Percentiles rank a stretch among this genome's conserved stretches.
phyloP scores from a whole-genome alignment of 2,329 filamentous ascomycete genomes.

The Cryphonectria naterciae region DNA sequence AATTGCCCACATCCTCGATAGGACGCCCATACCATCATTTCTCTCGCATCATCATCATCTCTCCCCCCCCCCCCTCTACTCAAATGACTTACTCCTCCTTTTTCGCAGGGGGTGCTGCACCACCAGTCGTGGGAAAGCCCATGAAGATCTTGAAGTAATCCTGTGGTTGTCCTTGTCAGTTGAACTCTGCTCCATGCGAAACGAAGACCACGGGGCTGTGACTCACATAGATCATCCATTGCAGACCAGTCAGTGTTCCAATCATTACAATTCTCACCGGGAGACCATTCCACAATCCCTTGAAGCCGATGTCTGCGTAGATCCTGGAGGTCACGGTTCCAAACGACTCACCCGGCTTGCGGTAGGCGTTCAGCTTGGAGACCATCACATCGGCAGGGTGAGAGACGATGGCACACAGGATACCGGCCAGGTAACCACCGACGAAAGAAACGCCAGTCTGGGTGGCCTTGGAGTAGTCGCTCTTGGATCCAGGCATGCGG shows the following conservation, averaged over 20 bases:
- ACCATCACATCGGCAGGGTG: slow-evolving; percentile 89
- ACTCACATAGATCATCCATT: slow-evolving; percentile 89
- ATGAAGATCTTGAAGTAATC: slow-evolving; percentile 91
- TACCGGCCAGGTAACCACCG: slow-evolving; percentile 84
- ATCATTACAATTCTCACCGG: slow-evolving; percentile 90
- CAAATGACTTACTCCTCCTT: slow-evolving; percentile 40
- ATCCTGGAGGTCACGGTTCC: slow-evolving; percentile 77
- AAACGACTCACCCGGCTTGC: slow-evolving; percentile 76
- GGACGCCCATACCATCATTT: not conserved
- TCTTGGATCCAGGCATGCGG: slow-evolving; percentile 74
- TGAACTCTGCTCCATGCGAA: not conserved
- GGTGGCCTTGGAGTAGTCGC: slow-evolving; percentile 76
- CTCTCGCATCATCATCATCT: too few relatives aligned
- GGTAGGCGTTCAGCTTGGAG: slow-evolving; percentile 84
- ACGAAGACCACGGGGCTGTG: not conserved
- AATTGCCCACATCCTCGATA: not conserved
- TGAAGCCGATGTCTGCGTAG: slow-evolving; percentile 85
- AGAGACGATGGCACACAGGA: slow-evolving; percentile 82
- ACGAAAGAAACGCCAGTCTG: slow-evolving; percentile 87
- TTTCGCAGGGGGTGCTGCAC: slow-evolving; percentile 58
- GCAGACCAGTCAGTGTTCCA: slow-evolving; percentile 77
- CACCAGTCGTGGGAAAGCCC: slow-evolving; percentile 83
- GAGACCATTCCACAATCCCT: slow-evolving; percentile 89
- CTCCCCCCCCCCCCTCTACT: not conserved
- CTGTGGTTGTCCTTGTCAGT: slow-evolving; percentile 42